Evolutionary conservation across 2,329 filamentous ascomycete species (phyloP).

Genomic region (Verticillium klebahnii): DNA sequence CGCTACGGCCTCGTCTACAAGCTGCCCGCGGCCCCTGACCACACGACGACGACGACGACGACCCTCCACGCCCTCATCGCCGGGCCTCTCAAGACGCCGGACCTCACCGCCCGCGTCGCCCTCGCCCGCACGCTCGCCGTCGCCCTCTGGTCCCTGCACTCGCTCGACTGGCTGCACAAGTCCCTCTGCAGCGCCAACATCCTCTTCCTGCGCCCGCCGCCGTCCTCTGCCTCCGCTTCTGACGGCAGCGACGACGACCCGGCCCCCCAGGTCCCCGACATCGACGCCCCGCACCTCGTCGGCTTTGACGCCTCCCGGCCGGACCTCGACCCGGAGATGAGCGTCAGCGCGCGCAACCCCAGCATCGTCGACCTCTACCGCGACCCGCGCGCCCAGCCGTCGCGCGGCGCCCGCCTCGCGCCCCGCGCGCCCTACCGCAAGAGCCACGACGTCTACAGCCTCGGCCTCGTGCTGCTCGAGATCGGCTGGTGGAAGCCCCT

Average conservation of each 20-base stretch:
- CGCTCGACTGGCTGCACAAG: constrained; percentile 12
- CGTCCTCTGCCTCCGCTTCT: constrained; percentile 28
- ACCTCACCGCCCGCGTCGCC: constrained; percentile 37
- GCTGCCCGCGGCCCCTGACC: not conserved
- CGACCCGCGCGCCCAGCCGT: constrained; percentile 32
- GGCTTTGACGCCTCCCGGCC: constrained; percentile 53
- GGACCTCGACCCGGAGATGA: constrained; percentile 43
- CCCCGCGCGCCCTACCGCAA: constrained; percentile 34
- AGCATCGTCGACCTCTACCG: constrained; percentile 41
- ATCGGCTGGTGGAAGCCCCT: constrained; percentile 42
- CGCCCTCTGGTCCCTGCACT: constrained; percentile 46
- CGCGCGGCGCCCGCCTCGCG: not conserved
- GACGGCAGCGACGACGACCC: no score
- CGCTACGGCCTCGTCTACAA: constrained; percentile 41
- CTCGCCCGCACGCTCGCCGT: constrained; percentile 38
- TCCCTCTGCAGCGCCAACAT: not conserved
- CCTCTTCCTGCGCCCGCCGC: constrained; percentile 35
- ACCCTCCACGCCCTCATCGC: constrained; percentile 34
- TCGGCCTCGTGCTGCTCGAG: constrained; percentile 46
- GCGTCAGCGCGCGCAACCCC: constrained; percentile 37
- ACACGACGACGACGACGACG: constrained; percentile 17
- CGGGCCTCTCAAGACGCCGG: constrained; percentile 34
- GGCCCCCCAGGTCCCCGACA: constrained; percentile 29
- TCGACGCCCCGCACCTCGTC: constrained; percentile 38
- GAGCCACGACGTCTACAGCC: constrained; percentile 47